Evolutionary conservation across 1,284 basidiomycete species (phyloP), one percentile per base, ranked within the genome.

Genomic region (Ustilago hordei): DNA sequence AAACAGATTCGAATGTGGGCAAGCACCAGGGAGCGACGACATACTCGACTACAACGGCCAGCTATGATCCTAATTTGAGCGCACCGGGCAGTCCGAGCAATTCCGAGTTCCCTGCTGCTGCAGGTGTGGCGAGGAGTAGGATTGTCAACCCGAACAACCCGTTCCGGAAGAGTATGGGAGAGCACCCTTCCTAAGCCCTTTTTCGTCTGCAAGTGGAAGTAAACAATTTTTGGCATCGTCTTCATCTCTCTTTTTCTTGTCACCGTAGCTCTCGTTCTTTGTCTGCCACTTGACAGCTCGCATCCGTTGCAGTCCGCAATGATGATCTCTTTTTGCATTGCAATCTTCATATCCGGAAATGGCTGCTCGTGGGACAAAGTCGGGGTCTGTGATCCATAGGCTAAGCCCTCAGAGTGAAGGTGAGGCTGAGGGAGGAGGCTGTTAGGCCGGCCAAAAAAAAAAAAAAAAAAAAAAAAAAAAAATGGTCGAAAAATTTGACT

Each of bases 71-170:
- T 5, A 38, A 55, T 54, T 36, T 39, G 17, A 60, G 65, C 48
- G 60, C 57, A 8, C 56, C 70, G 7, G 60, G 52, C 15, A 62
- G 62, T 31, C 67, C 75, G 13, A 64, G 66, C 19, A 61, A 64
- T 28, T 69, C 69, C 19, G 65, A 62, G 12, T 65, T 68, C 41
- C 48, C 60, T 36, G 48, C 55, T n/a, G 4, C 35, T 23, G 34
- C 55, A 17, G 58, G 52, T 13, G 53, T 60, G 28, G 63, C 65
- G 11, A 55, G 69, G 8, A 73, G 63, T 15, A 60, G 67, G 39
- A 75, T 68, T 15, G 6, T 75, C 47, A 81, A 80, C 41, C 78
- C 80, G 5, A 81, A 79, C 55, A 81, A 81, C 38, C 80, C 80
- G 9, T 81, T 81, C 70, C 69, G 80, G 1, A 63, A 60, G 6